Base-by-base conservation (phyloP, 1,284 basidiomycete genomes). In the Tetrapyrgos nigripes region DNA sequence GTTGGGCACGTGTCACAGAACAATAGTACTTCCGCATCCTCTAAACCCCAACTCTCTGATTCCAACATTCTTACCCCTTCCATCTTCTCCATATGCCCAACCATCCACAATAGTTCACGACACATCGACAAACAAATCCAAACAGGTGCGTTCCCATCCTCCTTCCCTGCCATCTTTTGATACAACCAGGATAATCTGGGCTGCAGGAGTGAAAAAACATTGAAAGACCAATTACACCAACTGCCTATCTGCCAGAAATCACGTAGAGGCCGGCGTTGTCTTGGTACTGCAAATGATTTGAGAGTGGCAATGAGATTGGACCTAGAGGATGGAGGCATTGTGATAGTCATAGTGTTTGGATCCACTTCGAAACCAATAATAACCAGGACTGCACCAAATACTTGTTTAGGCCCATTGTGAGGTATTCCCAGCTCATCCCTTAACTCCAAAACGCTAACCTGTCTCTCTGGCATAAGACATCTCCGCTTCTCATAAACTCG, bases 161-260 rank as follows among this genome's bases (percentile, higher is more conserved):
- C 14, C 40, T 74, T 74, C 0, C 72, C 73, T 0, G 57, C 43
- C 1, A 73, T 74, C 57, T 80, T 79, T 0, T 53, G 49, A 57
- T 79, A 79, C 0, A 71, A 9, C 0, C 62, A 62, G 9, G 48
- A 64, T 47, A 80, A 63, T 0, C 64, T 68, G 0, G 76, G 76
- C 0, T 68, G 65, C 0, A 78, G 58, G 0, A 74, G 55, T 0
- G 79, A 77, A 29, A 63, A 76, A 0, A 76, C 70, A 53, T 79
- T 82, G 1, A 83, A 63, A 0, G 66, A 66, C 78, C 79, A 82
- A 49, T 79, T 81, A 3, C 74, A 57, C 66, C 72, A 76, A 0
- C 79, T 75, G 2, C 70, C 64, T 0, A 79, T 26, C 0, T 46
- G 47, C 35, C 48, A 29, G 27, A 31, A 55, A 13, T 47, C 53